These are phyloP conservation scores for Cardamine resedifolia DNA, from an alignment of 345 rosid genomes.

Conservation along the genomic window DNA sequence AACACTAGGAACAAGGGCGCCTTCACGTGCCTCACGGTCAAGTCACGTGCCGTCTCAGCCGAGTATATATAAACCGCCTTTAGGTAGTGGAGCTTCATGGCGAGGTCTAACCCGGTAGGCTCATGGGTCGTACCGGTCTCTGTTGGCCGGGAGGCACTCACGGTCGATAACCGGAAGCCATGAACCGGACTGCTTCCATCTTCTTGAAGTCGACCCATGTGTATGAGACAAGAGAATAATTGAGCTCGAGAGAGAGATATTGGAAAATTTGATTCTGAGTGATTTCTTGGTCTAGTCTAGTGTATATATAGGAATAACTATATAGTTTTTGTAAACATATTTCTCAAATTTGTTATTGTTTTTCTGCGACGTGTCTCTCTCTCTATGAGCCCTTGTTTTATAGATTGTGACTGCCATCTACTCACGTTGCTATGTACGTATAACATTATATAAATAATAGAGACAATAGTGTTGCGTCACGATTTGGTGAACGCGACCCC, in stretches of 20 bases:
- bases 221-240: background rate
- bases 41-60: constrained; percentile 44
- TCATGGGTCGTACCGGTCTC: constrained; percentile 46
- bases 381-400: background rate
- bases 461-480: background rate
- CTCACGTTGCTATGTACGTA: background rate
- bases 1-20: constrained; percentile 50
- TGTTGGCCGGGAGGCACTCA: constrained; percentile 50
- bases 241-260: background rate
- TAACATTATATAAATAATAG: background rate
- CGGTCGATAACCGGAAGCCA: constrained; percentile 54
- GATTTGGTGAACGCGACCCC: constrained; percentile 15
- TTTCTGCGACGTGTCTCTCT: background rate
- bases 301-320: background rate
- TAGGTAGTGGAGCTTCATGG: constrained; percentile 84
- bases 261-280: background rate
- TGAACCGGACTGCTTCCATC: constrained; percentile 37
- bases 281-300: background rate
- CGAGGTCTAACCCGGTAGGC: constrained; percentile 55
- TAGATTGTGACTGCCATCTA: constrained; percentile 15
- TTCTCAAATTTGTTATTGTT: background rate
- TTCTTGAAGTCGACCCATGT: constrained; percentile 29
- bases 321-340: background rate
- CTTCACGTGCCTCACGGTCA: constrained; percentile 47
- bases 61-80: constrained; percentile 56